Evolutionary conservation across 352 stramenopile species (phyloP).

Genomic region (Phytopythium boreale): DNA sequence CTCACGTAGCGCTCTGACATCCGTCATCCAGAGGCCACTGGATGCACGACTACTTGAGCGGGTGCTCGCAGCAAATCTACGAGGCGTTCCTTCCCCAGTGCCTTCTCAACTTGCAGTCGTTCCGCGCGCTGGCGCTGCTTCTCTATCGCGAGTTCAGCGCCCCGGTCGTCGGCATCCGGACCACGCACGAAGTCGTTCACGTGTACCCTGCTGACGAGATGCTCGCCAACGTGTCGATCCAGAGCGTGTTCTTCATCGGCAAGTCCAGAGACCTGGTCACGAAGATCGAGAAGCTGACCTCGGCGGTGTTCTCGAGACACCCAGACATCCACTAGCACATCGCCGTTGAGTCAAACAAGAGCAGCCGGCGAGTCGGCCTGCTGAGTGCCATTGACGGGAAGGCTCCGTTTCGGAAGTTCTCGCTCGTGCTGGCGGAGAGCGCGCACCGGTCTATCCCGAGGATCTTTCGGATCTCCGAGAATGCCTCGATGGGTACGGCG

Average conservation of each 20-base stretch:
- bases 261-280: conserved; percentile 38
- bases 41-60: conserved; percentile 59
- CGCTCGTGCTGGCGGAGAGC: not conserved
- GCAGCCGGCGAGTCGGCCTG: conserved; percentile 33
- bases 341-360: conserved; percentile 25
- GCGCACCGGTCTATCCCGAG: not conserved
- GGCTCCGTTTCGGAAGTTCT: conserved; percentile 15
- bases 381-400: conserved; percentile 30
- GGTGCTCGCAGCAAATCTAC: conserved; percentile 55
- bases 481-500: not conserved
- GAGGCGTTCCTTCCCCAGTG: conserved; percentile 53
- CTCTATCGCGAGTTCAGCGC: conserved; percentile 67
- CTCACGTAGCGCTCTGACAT: conserved; percentile 1
- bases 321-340: conserved; percentile 45
- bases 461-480: conserved; percentile 10
- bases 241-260: conserved; percentile 63
- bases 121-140: conserved; percentile 43
- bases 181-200: conserved; percentile 41
- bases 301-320: conserved; percentile 39
- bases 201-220: conserved; percentile 53
- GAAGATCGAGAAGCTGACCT: conserved; percentile 59
- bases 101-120: conserved; percentile 46
- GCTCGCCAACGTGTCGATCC: conserved; percentile 39
- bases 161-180: conserved; percentile 53
- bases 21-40: conserved; percentile 37